Percentiles rank a stretch among this genome's conserved stretches.
Evolutionary conservation across 2,329 filamentous ascomycete genomes (phyloP).

Genomic region (Colletotrichum truncatum): DNA sequence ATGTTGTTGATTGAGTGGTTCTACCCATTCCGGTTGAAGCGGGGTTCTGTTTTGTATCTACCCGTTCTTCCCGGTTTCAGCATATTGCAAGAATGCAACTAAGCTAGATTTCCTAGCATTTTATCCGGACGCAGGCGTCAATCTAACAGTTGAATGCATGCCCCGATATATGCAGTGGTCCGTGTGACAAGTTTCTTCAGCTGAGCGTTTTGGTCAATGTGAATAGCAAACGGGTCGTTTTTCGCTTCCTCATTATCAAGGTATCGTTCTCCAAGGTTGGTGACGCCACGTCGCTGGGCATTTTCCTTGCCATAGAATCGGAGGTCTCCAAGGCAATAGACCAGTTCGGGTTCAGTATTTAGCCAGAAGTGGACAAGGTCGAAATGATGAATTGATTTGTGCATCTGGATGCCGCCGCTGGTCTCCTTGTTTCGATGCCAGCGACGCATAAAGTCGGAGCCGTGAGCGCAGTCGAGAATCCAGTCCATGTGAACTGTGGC

Average conservation of each 20-base stretch:
- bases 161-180: too few species aligned
- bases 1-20: too few species aligned
- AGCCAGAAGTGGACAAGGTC: constrained; percentile 73
- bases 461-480: constrained; percentile 70
- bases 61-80: too few species aligned
- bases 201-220: constrained; percentile 50
- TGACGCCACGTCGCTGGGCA: constrained; percentile 59
- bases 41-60: too few species aligned
- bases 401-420: constrained; percentile 66
- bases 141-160: too few species aligned
- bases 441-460: constrained; percentile 70
- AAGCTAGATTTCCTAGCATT: too few species aligned
- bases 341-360: constrained; percentile 60
- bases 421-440: constrained; percentile 71
- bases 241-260: constrained; percentile 50
- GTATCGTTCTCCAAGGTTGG: constrained; percentile 48
- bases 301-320: constrained; percentile 71
- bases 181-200: too few species aligned
- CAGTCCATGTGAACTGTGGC: constrained; percentile 70
- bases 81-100: too few species aligned
- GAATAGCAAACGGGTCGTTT: constrained; percentile 55
- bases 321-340: constrained; percentile 67
- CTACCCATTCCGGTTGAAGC: too few species aligned
- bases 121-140: too few species aligned
- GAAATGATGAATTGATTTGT: constrained; percentile 72